Evolutionary conservation across 768 basidiomycete species (phyloP), one percentile per base, ranked within the genome.

Genomic region (Agaricus subrufescens): DNA sequence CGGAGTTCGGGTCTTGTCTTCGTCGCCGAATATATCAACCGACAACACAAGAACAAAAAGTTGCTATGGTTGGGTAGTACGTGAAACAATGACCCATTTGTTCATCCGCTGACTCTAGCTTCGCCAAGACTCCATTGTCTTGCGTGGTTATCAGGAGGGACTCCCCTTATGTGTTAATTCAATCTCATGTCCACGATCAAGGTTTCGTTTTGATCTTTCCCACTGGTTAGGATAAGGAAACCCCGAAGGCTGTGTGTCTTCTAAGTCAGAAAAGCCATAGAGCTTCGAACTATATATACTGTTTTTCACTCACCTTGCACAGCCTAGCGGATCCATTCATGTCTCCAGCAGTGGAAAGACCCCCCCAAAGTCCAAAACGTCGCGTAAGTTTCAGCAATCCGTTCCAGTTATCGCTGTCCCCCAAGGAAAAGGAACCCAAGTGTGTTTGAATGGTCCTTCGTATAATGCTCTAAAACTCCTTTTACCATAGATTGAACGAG

Each of bases 201-300:
- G 7, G 19, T 19, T 19, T 19, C 19, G 19, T 19, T 11, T 34
- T 34, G 34, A 34, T 34, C 34, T 34, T 34, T 34, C 34, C 34
- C 34, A 34, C 34, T 11, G 34, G 11, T 34, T 8, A 34, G 34
- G 34, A 48, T 48, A 48, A 31, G 47, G 47, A 23, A 48, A 48
- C 34, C 8, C 34, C 47, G 29, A 48, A 52, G 50, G 50, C 50
- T 52, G 50, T 52, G 50, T 27, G 45, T 15, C 46, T 47, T 47
- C 29, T 9, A 14, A 34, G n/a, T 26, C 12, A 39, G 25, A n/a
- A 29, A 42, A 29, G 26, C 53, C 43, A 4, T 25, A 37, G 6
- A 10, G 39, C 29, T n/a, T 26, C 19, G 27, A 14, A 19, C 45
- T 54, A 54, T 54, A 46, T 54, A 54, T 47, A 54, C 29, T n/a